Conservation (phyloP, 2,329 filamentous ascomycete species). For the Talaromyces funiculosus region DNA sequence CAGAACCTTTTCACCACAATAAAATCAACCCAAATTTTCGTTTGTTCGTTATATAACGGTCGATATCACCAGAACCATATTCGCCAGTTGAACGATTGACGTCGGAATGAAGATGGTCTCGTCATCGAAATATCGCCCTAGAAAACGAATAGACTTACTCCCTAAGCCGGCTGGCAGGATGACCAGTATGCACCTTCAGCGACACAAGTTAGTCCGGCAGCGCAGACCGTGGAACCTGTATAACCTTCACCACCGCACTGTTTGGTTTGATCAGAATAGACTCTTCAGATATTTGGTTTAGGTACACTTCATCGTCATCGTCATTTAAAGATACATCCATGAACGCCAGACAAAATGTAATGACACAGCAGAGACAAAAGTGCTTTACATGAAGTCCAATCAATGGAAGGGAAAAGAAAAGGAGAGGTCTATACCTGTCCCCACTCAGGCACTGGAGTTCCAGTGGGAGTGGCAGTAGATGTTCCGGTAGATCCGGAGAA, state of each 20-base stretch:
- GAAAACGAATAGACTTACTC: neutral
- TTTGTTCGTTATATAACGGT: neutral
- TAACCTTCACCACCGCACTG: conserved; percentile 13
- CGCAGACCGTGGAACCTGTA: conserved; percentile 11
- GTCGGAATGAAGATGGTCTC: neutral
- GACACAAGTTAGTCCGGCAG: conserved; percentile 5
- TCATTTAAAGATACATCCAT: neutral
- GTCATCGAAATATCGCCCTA: neutral
- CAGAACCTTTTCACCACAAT: neutral
- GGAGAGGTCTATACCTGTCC: conserved; percentile 8
- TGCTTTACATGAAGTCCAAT: neutral
- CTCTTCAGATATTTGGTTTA: neutral
- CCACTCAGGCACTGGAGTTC: conserved; percentile 11
- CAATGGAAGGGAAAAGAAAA: neutral
- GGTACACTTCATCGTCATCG: neutral
- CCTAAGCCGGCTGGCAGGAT: conserved; percentile 8
- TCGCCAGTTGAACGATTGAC: neutral
- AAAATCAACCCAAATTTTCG: neutral
- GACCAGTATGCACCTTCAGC: conserved; percentile 9
- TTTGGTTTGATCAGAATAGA: neutral
- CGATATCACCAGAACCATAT: neutral
- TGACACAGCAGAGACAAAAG: neutral
- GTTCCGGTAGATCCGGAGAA: conserved; percentile 6
- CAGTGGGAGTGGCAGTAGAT: conserved; percentile 4
- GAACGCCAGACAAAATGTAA: conserved; percentile 1